Evolutionary conservation across 495 filamentous ascomycete genomes (phyloP).

Genomic region (Penicillium longicatenatum): DNA sequence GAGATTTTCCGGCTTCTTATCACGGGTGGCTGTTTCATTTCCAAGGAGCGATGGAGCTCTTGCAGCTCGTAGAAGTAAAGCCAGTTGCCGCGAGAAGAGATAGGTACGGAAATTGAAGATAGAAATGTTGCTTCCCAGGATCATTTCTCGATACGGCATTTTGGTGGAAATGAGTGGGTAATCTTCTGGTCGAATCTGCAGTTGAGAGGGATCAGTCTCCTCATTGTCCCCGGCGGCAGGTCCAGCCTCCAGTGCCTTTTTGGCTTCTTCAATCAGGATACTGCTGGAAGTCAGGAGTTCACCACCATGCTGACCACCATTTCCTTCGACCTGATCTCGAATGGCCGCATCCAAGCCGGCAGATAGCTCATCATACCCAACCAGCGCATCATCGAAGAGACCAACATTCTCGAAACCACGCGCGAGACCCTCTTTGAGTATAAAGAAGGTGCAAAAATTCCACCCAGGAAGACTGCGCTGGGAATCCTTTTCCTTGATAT

Average conservation of each 20-base stretch:
- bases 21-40: slow-evolving; percentile 23
- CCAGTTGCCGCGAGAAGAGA: slow-evolving; percentile 86
- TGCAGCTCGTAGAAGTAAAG: slow-evolving; percentile 78
- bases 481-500: slow-evolving; percentile 89
- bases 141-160: slow-evolving; percentile 89
- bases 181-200: slow-evolving; percentile 37
- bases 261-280: slow-evolving; percentile 62
- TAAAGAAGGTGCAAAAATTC: slow-evolving; percentile 99
- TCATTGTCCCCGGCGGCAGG: slow-evolving; percentile 14
- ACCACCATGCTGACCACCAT: slow-evolving; percentile 60
- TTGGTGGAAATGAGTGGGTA: slow-evolving; percentile 68
- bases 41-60: slow-evolving; percentile 53
- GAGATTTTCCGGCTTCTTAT: slow-evolving; percentile 70
- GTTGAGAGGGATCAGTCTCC: slow-evolving; percentile 20
- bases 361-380: slow-evolving; percentile 89
- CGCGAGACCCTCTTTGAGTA: slow-evolving; percentile 92
- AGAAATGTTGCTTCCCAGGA: slow-evolving; percentile 95
- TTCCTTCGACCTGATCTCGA: slow-evolving; percentile 65
- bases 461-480: slow-evolving; percentile 89
- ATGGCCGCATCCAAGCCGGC: slow-evolving; percentile 81
- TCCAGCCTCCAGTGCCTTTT: slow-evolving; percentile 43
- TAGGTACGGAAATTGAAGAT: slow-evolving; percentile 96
- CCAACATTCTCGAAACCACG: slow-evolving; percentile 95
- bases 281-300: slow-evolving; percentile 69
- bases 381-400: slow-evolving; percentile 89